Conservation (phyloP, 305 asterid genomes). For the Withania somnifera region DNA sequence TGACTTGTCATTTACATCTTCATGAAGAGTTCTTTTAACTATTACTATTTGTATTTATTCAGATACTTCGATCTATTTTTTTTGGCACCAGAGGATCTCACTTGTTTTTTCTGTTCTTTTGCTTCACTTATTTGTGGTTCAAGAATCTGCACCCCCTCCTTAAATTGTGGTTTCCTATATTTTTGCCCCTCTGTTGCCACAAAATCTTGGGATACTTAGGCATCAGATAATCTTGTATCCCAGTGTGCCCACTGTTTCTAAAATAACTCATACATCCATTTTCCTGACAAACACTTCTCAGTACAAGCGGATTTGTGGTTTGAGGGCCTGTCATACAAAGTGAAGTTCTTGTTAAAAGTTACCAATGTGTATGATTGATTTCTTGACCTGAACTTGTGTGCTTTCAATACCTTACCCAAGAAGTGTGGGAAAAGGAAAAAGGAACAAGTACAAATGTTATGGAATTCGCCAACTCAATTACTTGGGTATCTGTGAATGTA, state of each 20-base stretch:
- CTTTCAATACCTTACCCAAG: neutral
- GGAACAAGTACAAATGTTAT: neutral
- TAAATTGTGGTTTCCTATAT: neutral
- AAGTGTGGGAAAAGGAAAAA: neutral
- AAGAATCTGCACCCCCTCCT: neutral
- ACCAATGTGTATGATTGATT: neutral
- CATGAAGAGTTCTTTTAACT: neutral
- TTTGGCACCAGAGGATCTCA: neutral
- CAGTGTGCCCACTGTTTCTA: neutral
- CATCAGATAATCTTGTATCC: neutral
- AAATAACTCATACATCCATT: neutral
- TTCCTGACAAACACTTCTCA: neutral
- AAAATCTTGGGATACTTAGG: neutral
- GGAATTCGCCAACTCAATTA: neutral
- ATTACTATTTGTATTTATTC: neutral
- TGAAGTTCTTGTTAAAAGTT: neutral
- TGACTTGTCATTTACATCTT: constrained; percentile 12
- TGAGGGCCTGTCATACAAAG: neutral
- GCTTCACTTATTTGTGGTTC: neutral
- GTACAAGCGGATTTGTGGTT: neutral
- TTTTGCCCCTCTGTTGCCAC: neutral
- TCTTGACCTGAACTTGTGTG: neutral
- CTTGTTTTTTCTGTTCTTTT: neutral
- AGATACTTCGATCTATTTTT: neutral
- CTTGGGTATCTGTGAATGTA: neutral